Conservation (phyloP, 2,329 filamentous ascomycete species). For the Calonectria ilicicola region DNA sequence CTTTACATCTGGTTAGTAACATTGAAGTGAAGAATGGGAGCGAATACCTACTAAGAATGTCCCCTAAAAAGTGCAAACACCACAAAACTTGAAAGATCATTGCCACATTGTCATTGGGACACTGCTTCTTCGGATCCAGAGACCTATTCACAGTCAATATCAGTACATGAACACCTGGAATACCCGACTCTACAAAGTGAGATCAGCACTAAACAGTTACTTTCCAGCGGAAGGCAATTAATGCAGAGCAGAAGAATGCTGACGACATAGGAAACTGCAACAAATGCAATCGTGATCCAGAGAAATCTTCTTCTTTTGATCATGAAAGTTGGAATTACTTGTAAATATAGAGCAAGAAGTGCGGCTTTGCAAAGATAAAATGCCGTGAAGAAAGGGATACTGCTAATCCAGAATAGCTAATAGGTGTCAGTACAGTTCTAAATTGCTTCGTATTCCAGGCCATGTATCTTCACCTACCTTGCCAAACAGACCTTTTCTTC, state of each 20-base stretch:
- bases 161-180: neutral
- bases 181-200: no score
- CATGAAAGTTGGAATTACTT: conserved; percentile 8
- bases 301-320: conserved; percentile 4
- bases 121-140: neutral
- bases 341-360: conserved; percentile 6
- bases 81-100: neutral
- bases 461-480: neutral
- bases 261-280: neutral
- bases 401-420: conserved; percentile 28
- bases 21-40: no score
- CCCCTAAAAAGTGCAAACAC: neutral
- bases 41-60: neutral
- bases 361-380: conserved; percentile 39
- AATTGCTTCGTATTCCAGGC: neutral
- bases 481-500: neutral
- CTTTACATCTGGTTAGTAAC: neutral
- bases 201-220: neutral
- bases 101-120: neutral
- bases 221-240: neutral
- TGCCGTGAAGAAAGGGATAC: conserved; percentile 36
- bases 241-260: neutral
- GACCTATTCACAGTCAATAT: neutral
- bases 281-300: conserved; percentile 1
- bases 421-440: neutral